phyloP scores from a whole-genome alignment of 2,329 filamentous ascomycete species.

The Tolypocladium tropicale region DNA sequence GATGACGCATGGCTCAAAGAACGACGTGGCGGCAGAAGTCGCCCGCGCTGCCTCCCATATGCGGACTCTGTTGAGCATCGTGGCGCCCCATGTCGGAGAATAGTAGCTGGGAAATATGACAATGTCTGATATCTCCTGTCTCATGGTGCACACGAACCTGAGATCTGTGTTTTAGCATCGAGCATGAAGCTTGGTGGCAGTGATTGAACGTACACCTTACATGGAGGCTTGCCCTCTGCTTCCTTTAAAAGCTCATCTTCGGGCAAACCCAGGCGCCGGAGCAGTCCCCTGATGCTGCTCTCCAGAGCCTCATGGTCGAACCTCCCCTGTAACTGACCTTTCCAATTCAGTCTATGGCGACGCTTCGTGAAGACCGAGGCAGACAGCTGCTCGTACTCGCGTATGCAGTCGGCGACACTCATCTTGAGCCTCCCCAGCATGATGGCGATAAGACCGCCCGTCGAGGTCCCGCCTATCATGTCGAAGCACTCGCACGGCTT shows the following conservation, averaged over 20 bases:
- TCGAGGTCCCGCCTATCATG: constrained; percentile 18
- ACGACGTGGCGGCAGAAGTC: constrained; percentile 9
- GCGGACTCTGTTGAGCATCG: neutral
- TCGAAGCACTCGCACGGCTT: constrained; percentile 14
- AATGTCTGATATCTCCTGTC: neutral
- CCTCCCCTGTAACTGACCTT: neutral
- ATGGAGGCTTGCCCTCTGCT: neutral
- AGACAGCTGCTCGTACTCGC: neutral
- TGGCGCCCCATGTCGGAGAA: neutral
- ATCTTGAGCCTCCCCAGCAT: constrained; percentile 24
- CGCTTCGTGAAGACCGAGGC: neutral
- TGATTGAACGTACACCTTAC: neutral
- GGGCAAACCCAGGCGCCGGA: neutral
- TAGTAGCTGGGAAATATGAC: neutral
- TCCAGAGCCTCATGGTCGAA: constrained; percentile 1
- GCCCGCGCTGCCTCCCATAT: constrained; percentile 7
- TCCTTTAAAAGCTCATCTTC: neutral
- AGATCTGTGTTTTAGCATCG: neutral
- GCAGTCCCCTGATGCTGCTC: neutral
- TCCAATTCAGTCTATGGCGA: neutral
- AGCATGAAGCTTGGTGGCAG: no score
- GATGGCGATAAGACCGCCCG: constrained; percentile 26
- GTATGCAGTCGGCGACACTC: constrained; percentile 1
- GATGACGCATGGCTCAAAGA: constrained; percentile 2
- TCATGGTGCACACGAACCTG: constrained; percentile 1